A percentile compares a stretch with the other conserved stretches of the same genome.
Evolutionary conservation across 805 yeast species (phyloP).

Genomic region (Wickerhamomyces queroliae): DNA sequence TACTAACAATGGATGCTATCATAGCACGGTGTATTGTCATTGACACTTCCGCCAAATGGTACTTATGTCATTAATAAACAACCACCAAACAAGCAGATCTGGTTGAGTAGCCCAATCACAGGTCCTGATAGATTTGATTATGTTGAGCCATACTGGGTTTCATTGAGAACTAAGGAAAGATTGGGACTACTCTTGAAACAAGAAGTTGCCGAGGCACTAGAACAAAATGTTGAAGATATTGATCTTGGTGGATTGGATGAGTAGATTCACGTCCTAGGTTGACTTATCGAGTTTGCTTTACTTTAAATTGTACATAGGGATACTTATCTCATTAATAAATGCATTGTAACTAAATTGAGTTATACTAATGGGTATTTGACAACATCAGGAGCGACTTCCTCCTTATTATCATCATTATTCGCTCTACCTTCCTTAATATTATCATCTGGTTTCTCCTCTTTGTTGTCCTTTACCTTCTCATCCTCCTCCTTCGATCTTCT

Average conservation of each 20-base stretch:
- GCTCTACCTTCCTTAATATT: not conserved
- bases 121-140: constrained; percentile 89
- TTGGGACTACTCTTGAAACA: constrained; percentile 41
- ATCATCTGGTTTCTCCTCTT: not conserved
- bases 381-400: no score
- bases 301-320: no score
- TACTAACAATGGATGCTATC: constrained; percentile 3
- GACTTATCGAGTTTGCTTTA: not conserved
- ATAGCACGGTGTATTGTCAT: constrained; percentile 77
- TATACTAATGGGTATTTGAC: no score
- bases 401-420: not conserved
- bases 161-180: constrained; percentile 57
- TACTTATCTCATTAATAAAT: no score
- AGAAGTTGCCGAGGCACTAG: constrained; percentile 39
- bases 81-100: constrained; percentile 95
- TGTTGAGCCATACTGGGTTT: constrained; percentile 70
- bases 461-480: not conserved
- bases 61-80: constrained; percentile 92
- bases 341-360: no score
- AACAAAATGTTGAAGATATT: constrained; percentile 17
- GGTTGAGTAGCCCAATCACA: constrained; percentile 90
- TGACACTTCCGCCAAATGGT: constrained; percentile 66
- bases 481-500: not conserved
- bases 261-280: not conserved
- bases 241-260: constrained; percentile 15